These are phyloP conservation scores for Cyclostephanos tholiformis DNA, from an alignment of 108 stramenopile genomes.

Conservation along the genomic window DNA sequence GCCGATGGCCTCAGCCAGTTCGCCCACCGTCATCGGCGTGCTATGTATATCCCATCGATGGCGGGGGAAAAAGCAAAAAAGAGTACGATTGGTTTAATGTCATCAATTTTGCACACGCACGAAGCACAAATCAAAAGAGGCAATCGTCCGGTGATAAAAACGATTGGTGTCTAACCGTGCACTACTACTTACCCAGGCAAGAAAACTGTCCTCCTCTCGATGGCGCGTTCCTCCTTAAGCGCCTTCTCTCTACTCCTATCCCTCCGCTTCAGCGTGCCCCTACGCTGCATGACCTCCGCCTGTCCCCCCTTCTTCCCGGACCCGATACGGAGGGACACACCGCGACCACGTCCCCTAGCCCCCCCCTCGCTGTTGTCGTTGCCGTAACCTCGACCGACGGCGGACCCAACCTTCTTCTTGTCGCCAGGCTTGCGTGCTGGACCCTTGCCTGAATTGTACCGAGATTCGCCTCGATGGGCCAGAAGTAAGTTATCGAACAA, in stretches of 20 bases:
- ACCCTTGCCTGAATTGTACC: conserved; percentile 39
- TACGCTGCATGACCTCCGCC: conserved; percentile 48
- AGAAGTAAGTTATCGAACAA: background rate
- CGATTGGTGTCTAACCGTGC: background rate
- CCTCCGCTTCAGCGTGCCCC: conserved; percentile 76
- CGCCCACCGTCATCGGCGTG: conserved; percentile 77
- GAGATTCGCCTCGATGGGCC: conserved; percentile 13
- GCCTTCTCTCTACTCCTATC: conserved; percentile 74
- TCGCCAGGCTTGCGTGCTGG: conserved; percentile 28
- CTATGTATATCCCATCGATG: conserved; percentile 25
- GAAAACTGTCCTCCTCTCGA: conserved; percentile 72
- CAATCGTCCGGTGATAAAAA: conserved; percentile 5
- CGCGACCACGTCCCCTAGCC: conserved; percentile 31
- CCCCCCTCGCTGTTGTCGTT: conserved; percentile 20
- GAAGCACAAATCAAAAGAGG: background rate
- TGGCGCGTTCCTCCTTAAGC: conserved; percentile 61
- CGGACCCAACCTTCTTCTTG: conserved; percentile 22
- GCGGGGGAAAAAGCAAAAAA: background rate
- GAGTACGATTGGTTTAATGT: background rate
- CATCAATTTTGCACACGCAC: conserved; percentile 10
- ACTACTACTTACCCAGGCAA: conserved; percentile 79
- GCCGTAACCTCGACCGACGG: conserved; percentile 18
- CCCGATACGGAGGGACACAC: conserved; percentile 70
- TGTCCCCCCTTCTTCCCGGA: conserved; percentile 66
- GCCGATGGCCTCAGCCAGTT: conserved; percentile 82